Percentiles rank a stretch among this genome's conserved stretches.
Conservation (phyloP, 805 yeast species). For the Candida odintsovae region DNA sequence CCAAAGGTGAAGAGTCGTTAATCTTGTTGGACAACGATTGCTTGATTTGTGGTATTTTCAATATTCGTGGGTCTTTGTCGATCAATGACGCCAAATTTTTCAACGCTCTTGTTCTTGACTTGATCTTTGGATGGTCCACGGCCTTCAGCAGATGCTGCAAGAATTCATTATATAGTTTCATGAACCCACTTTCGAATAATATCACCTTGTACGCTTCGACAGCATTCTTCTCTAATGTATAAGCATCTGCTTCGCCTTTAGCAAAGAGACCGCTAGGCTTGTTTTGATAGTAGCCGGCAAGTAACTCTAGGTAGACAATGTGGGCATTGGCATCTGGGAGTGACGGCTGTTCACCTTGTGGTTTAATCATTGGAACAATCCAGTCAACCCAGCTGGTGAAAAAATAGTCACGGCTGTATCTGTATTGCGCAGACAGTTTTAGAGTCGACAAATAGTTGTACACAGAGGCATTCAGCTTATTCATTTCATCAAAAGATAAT, state of each 20-base stretch:
- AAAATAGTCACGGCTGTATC: slow-evolving; percentile 9
- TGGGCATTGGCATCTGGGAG: neutral
- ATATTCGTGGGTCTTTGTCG: slow-evolving; percentile 43
- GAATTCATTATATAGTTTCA: slow-evolving; percentile 44
- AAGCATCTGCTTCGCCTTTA: neutral
- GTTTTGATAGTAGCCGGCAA: slow-evolving; percentile 4
- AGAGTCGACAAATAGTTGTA: slow-evolving; percentile 1
- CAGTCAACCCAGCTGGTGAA: slow-evolving; percentile 18
- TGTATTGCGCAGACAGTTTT: neutral
- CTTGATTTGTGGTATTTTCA: slow-evolving; percentile 45
- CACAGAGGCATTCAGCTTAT: slow-evolving; percentile 1
- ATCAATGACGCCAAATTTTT: slow-evolving; percentile 54
- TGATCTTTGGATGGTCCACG: slow-evolving; percentile 43
- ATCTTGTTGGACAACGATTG: slow-evolving; percentile 46
- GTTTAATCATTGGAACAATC: neutral
- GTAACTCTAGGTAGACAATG: neutral
- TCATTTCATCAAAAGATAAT: neutral
- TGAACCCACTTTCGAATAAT: slow-evolving; percentile 12
- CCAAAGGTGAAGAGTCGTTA: slow-evolving; percentile 60
- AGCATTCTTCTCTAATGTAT: neutral
- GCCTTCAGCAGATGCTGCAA: slow-evolving; percentile 42
- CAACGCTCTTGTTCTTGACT: slow-evolving; percentile 58
- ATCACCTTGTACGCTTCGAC: neutral
- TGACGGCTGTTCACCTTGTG: neutral
- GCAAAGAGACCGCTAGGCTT: neutral